Base-by-base conservation (phyloP, 116 monocot species). In the Zostera marina region DNA sequence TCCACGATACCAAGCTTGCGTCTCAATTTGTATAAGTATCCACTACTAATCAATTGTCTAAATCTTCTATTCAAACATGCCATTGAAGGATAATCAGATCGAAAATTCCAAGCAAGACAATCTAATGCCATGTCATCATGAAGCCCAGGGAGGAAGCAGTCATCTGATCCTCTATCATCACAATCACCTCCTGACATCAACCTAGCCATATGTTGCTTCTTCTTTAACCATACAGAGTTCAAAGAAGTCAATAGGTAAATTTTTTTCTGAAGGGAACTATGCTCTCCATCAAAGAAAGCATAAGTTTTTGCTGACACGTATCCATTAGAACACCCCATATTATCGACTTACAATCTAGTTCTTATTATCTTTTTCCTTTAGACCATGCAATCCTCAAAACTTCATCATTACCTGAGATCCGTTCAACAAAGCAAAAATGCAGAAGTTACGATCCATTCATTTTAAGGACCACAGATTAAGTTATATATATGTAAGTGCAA, bases 61-160 rank as follows among this genome's bases (percentile, higher is more conserved):
- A 87, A 81, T 26, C 24, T 78, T 57, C 62, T 87, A 56, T 73
- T 92, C 43, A 83, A 42, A 16, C 76, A 83, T 41, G 83, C 65
- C 40, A 92, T 74, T 2, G 82, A 73, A 21, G 74, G 64, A 15
- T 92, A 92, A 60, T 92, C 82, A 14, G 92, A 87, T 54, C 92
- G 70, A 64, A 73, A 76, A 14, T 74, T 25, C 71, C 74, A 66
- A 44, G 92, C 77, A 47, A 92, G 64, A 69, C 82, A 83, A 44
- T 83, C 86, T 42, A 80, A 63, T 16, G 86, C 71, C 47, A 83
- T 59, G 60, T 92, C 92, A 68, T 86, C 86, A 52, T 74, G 73
- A 40, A 86, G 74, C 20, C 86, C 82, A 11, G 85, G 80, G 8
- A 91, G 58, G 59, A 82, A 63, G 44, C 74, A 74, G 40, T 85